Percentiles rank a stretch among this genome's conserved stretches.
phyloP scores from a whole-genome alignment of 768 basidiomycete genomes.

The Hygrophorus pudorinus region DNA sequence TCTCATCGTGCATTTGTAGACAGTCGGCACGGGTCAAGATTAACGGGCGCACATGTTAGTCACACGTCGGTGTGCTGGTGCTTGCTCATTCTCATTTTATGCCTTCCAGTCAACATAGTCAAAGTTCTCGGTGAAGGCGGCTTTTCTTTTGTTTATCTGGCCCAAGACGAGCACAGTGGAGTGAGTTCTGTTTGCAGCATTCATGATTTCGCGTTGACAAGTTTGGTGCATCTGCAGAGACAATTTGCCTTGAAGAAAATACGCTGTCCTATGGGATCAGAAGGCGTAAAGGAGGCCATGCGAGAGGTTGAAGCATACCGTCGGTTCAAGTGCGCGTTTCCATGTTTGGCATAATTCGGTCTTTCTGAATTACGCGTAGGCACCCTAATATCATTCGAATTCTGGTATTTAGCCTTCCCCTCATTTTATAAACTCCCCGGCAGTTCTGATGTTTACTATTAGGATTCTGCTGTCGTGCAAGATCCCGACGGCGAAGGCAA shows the following conservation, averaged over 20 bases:
- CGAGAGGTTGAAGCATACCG: slow-evolving; percentile 88
- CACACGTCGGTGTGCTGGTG: not conserved
- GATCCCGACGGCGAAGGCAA: slow-evolving; percentile 90
- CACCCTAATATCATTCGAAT: slow-evolving; percentile 97
- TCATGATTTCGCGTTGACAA: not conserved
- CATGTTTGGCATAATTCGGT: not conserved
- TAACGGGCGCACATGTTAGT: slow-evolving; percentile 87
- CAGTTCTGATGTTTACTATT: slow-evolving; percentile 10
- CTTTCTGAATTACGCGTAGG: slow-evolving; percentile 27
- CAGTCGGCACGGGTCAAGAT: slow-evolving; percentile 87
- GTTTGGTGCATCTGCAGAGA: slow-evolving; percentile 43
- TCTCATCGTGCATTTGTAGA: slow-evolving; percentile 74
- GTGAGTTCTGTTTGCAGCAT: slow-evolving; percentile 31
- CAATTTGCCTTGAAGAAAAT: slow-evolving; percentile 98
- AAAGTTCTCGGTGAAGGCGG: slow-evolving; percentile 95
- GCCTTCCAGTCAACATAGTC: slow-evolving; percentile 67
- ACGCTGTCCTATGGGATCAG: slow-evolving; percentile 79
- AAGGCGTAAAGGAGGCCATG: slow-evolving; percentile 85
- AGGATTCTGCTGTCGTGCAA: slow-evolving; percentile 93
- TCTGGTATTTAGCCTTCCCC: slow-evolving; percentile 44
- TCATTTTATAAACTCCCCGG: not conserved
- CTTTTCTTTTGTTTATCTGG: slow-evolving; percentile 86
- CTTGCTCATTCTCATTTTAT: slow-evolving; percentile 3
- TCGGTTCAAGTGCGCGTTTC: slow-evolving; percentile 70
- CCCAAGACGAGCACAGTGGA: slow-evolving; percentile 78